phyloP scores from a whole-genome alignment of 2,329 filamentous ascomycete genomes.

The Metarhizium brunneum region DNA sequence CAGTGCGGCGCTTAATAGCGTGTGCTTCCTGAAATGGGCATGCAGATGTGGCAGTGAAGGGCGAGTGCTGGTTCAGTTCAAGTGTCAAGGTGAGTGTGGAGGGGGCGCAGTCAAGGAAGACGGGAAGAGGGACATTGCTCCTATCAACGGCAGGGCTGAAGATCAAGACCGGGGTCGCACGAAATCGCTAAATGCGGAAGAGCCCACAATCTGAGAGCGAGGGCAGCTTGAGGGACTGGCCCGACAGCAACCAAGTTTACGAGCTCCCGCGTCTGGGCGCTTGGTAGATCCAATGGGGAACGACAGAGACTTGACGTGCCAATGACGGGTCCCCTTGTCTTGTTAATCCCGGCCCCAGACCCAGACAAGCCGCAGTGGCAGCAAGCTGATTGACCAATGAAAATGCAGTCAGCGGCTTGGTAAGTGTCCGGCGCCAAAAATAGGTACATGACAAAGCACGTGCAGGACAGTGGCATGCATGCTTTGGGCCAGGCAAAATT shows the following conservation, averaged over 20 bases:
- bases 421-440: conserved; percentile 4
- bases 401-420: neutral
- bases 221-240: neutral
- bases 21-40: neutral
- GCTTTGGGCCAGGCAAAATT: neutral
- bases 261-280: conserved; percentile 5
- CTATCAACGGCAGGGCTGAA: neutral
- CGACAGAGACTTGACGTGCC: neutral
- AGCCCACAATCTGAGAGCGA: neutral
- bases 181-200: neutral
- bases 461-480: neutral
- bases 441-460: conserved; percentile 7
- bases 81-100: neutral
- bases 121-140: neutral
- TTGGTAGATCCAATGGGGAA: conserved; percentile 6
- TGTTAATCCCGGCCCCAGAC: neutral
- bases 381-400: neutral
- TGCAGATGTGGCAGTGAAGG: conserved; percentile 3
- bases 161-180: neutral
- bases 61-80: neutral
- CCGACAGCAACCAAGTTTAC: neutral
- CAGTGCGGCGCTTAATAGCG: conserved; percentile 1
- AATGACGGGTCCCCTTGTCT: neutral
- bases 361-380: neutral
- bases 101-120: neutral